Percentiles rank a stretch among this genome's conserved stretches.
These are phyloP conservation scores for Choanephora cucurbitarum DNA, from an alignment of 371 early-diverging fungal genomes.

Conservation along the genomic window DNA sequence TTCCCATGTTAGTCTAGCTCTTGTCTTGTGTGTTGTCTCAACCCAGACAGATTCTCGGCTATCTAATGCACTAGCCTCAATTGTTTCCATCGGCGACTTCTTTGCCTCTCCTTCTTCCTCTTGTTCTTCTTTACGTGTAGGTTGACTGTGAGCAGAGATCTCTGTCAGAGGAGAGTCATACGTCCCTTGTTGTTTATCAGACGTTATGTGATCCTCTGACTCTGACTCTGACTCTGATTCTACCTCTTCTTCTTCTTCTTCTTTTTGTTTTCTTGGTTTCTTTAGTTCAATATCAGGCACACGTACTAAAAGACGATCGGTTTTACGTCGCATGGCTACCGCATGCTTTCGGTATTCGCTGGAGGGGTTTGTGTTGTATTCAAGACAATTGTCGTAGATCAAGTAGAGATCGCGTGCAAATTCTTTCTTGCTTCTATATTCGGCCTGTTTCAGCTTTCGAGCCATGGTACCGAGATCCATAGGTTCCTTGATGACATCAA, in stretches of 20 bases:
- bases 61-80: constrained; percentile 42
- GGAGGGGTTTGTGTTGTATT: constrained; percentile 77
- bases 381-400: constrained; percentile 82
- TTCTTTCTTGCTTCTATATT: constrained; percentile 75
- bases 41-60: constrained; percentile 56
- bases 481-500: constrained; percentile 83
- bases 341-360: constrained; percentile 85
- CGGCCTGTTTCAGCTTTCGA: constrained; percentile 68
- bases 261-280: constrained; percentile 53
- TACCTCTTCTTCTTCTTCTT: too few relatives aligned
- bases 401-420: constrained; percentile 76
- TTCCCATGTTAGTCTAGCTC: constrained; percentile 47
- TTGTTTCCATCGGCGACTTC: too few relatives aligned
- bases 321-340: constrained; percentile 72
- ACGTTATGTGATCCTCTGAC: too few relatives aligned
- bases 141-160: too few relatives aligned
- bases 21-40: constrained; percentile 55
- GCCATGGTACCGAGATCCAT: constrained; percentile 90
- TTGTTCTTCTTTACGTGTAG: too few relatives aligned
- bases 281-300: constrained; percentile 80
- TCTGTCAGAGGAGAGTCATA: too few relatives aligned
- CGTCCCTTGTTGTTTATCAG: too few relatives aligned
- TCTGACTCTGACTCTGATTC: too few relatives aligned
- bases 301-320: constrained; percentile 66
- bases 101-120: too few relatives aligned